Base-by-base conservation (phyloP, 768 basidiomycete species). In the Termitomyces sp. region DNA sequence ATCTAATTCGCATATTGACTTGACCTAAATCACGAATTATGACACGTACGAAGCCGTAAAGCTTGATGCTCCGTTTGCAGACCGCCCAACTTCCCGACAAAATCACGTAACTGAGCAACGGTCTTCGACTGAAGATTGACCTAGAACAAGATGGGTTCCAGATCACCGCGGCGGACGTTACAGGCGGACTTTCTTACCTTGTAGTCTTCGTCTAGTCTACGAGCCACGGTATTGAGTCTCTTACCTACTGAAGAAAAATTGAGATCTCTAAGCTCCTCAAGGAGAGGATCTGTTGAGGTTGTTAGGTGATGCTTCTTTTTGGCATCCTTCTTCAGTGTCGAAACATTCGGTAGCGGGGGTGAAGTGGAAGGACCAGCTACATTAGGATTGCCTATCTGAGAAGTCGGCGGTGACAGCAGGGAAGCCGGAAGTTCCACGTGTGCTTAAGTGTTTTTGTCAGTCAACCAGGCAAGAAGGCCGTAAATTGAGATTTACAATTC, bases 81-180 rank as follows among this genome's bases (percentile, higher is more conserved):
- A 2, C 94, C 93, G 22, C 94, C 92, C 2, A 99, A 78, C 67
- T 92, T 94, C 13, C 95, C 94, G 20, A 99, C 97, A 72, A 99
- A 98, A 67, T 94, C 92, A 57, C 88, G 83, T 65, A 99, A 76
- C 71, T 99, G 92, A 11, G 89, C 84, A 18, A 95, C 89, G 13
- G 93, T 95, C 72, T 94, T 92, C 18, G 94, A 85, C 72, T 94
- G 86, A 55, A 92, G 83, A 57, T 90, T 84, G 47, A 88, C 86
- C 90, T 92, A 66, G 13, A 55, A 54, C 22, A 18, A 20, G 11
- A 43, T 35, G 24, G 58, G 47, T 64, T 47, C 38, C 6, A 33
- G 33, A 32, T 26, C 55, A 30, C 41, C 26, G 52, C 45, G 59
- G 48, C 30, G 16, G 52, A 16, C n/a, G 45, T 18, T 51, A 40